phyloP scores from a whole-genome alignment of 2,329 filamentous ascomycete species.

The Claviceps citrina region DNA sequence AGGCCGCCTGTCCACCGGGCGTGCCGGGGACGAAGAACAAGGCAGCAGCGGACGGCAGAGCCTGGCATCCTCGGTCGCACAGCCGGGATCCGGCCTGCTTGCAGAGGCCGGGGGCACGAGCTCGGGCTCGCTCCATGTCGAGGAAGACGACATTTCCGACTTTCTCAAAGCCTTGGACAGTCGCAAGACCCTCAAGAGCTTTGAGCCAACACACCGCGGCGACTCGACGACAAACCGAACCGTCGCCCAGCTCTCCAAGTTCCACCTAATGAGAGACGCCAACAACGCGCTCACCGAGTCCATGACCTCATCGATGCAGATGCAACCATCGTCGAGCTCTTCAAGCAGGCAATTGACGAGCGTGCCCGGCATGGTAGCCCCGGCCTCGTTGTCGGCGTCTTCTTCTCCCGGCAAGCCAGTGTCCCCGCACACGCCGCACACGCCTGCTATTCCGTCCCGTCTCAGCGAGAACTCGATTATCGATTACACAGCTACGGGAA shows the following conservation, averaged over 20 bases:
- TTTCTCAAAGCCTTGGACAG: slow-evolving; percentile 81
- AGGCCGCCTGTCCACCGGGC: slow-evolving; percentile 60
- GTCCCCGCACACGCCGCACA: slow-evolving; percentile 81
- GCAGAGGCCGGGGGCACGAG: slow-evolving; percentile 52
- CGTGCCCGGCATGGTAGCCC: slow-evolving; percentile 49
- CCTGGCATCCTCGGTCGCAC: slow-evolving; percentile 50
- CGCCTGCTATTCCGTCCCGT: slow-evolving; percentile 84
- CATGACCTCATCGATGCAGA: slow-evolving; percentile 74
- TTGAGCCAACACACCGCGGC: slow-evolving; percentile 51
- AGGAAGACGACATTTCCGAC: slow-evolving; percentile 86
- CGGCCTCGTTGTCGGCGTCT: slow-evolving; percentile 66
- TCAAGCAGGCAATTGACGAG: slow-evolving; percentile 45
- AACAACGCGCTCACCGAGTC: slow-evolving; percentile 83
- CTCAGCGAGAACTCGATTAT: slow-evolving; percentile 74
- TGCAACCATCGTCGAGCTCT: slow-evolving; percentile 70
- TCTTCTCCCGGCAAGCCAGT: slow-evolving; percentile 83
- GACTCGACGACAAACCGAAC: slow-evolving; percentile 61
- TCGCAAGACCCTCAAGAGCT: slow-evolving; percentile 71
- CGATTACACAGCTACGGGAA: slow-evolving; percentile 18
- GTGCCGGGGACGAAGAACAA: slow-evolving; percentile 53
- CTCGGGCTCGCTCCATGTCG: slow-evolving; percentile 53
- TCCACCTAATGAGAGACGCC: slow-evolving; percentile 77
- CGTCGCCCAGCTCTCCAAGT: slow-evolving; percentile 66
- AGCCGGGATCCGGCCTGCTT: slow-evolving; percentile 66
- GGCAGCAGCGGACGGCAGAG: slow-evolving; percentile 69